Conservation (phyloP, 345 rosid genomes). For the Geranium brycei region DNA sequence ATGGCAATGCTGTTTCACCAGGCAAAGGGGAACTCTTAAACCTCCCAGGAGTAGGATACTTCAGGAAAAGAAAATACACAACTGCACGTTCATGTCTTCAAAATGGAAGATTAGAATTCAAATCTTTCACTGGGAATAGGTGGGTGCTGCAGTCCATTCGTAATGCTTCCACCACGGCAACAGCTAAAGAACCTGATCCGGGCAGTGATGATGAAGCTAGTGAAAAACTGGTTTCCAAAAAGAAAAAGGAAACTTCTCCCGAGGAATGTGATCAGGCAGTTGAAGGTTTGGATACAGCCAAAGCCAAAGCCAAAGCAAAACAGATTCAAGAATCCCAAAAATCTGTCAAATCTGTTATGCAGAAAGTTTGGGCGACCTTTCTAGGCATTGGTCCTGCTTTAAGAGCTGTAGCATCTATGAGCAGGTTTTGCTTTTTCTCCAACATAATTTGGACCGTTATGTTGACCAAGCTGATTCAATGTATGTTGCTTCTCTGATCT, state of each 20-base stretch:
- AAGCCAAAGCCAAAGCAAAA: conserved; percentile 58
- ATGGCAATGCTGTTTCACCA: conserved; percentile 4
- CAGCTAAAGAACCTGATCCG: conserved; percentile 43
- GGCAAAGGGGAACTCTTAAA: conserved; percentile 17
- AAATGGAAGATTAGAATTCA: conserved; percentile 18
- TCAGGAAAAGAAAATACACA: conserved; percentile 16
- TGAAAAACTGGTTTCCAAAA: conserved; percentile 23
- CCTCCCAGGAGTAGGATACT: conserved; percentile 14
- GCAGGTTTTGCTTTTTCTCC: conserved; percentile 36
- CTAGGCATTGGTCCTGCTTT: conserved; percentile 54
- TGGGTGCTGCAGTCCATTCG: conserved; percentile 23
- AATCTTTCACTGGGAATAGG: conserved; percentile 21
- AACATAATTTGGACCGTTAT: background rate
- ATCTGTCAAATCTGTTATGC: conserved; percentile 31
- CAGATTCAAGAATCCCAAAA: conserved; percentile 42
- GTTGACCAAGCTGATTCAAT: background rate
- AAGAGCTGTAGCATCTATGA: conserved; percentile 65
- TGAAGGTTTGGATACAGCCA: conserved; percentile 47
- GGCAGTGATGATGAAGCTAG: conserved; percentile 45
- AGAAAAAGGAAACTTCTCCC: conserved; percentile 56
- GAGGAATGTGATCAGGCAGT: conserved; percentile 76
- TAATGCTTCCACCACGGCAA: conserved; percentile 51
- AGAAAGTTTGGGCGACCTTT: conserved; percentile 31
- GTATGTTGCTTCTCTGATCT: background rate
- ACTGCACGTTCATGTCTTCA: conserved; percentile 14